Evolutionary conservation across 2,329 filamentous ascomycete species (phyloP).

Genomic region (Fusarium gaditjirri): DNA sequence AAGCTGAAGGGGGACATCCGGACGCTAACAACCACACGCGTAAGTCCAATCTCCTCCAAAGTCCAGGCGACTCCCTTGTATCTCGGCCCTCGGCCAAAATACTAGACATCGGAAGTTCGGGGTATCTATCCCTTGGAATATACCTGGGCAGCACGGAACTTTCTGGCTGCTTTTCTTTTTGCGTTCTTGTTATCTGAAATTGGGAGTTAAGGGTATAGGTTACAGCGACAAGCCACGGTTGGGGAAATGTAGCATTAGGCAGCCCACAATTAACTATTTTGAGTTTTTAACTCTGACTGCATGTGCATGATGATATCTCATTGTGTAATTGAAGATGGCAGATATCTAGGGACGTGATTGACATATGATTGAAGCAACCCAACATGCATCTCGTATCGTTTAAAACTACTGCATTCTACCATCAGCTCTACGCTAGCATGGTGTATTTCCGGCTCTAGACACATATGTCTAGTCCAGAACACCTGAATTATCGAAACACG

Average conservation of each 20-base stretch:
- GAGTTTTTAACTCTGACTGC: slow-evolving; percentile 5
- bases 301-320: neutral
- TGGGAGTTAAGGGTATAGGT: slow-evolving; percentile 5
- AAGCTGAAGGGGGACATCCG: neutral
- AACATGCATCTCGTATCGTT: slow-evolving; percentile 24
- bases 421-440: neutral
- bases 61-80: neutral
- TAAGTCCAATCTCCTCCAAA: slow-evolving; percentile 9
- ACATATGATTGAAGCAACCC: slow-evolving; percentile 23
- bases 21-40: slow-evolving; percentile 9
- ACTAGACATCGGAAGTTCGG: neutral
- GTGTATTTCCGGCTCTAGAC: neutral
- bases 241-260: neutral
- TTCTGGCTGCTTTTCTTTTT: neutral
- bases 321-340: neutral
- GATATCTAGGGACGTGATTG: neutral
- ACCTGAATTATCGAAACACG: slow-evolving; percentile 4
- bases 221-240: slow-evolving; percentile 30
- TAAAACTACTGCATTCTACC: slow-evolving; percentile 2
- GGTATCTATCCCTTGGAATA: slow-evolving; percentile 16
- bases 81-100: slow-evolving; percentile 10
- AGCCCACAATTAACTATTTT: neutral
- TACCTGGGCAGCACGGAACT: neutral
- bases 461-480: slow-evolving; percentile 4
- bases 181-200: slow-evolving; percentile 3